Base-by-base conservation (phyloP, 306 rosid genomes). In the Medicago lupulina region DNA sequence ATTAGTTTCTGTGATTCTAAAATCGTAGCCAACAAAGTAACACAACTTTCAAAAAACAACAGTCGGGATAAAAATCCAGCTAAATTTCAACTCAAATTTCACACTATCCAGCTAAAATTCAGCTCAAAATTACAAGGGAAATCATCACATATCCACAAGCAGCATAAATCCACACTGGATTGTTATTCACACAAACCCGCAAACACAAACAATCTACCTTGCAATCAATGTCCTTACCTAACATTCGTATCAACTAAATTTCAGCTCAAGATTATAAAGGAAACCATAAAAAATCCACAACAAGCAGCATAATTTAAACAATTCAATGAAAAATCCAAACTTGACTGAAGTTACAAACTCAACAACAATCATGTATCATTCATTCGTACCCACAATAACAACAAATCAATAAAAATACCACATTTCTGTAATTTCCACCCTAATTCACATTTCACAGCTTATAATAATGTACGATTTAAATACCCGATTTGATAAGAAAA, bases 391-490 rank as follows among this genome's bases (percentile, higher is more conserved):
- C n/a, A 5, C 70, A 7, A 7, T 4, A 62, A 51, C 15, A 61
- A 51, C 15, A 61, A 23, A 4, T 28, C 53, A 74, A 51, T 46
- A 44, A 62, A 70, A 60, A 43, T 18, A 11, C 46, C 34, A 47
- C 13, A 19, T 64, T 57, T 50, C 57, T 10, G 36, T 40, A 43
- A 23, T 54, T 66, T 46, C 18, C 55, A 54, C 38, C 41, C 16
- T 13, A 62, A 69, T 28, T 28, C 38, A 34, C 7, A 34, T 4
- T 62, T 77, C 67, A 69, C 79, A 73, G 23, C 54, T 36, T n/a
- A 73, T 0, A 38, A 74, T 0, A 38, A 76, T 51, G 70, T 3
- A 80, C 67, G 28, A 74, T 25, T 21, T 66, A 80, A 85, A 54
- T 59, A 74, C 50, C 50, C 46, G 38, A 61, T 41, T 41, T 19